Conservation (phyloP, 139 green algal species). For the Astrephomene gubernaculifera region DNA sequence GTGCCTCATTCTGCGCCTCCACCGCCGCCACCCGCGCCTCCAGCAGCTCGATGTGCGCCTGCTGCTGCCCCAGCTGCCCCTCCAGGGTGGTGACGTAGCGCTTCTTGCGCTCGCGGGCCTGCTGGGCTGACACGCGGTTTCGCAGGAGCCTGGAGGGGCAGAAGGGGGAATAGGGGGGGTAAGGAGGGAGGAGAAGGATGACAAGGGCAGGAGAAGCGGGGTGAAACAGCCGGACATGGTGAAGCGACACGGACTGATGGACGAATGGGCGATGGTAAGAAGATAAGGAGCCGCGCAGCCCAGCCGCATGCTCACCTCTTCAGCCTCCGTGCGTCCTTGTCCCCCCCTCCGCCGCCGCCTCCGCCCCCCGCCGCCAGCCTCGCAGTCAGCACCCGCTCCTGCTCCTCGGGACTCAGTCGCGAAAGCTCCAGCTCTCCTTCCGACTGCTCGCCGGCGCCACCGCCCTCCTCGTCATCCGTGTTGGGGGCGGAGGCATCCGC, state of each 20-base stretch:
- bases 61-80: slow-evolving; percentile 54
- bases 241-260: too few relatives aligned
- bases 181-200: neutral
- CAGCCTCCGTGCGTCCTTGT: slow-evolving; percentile 46
- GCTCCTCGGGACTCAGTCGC: slow-evolving; percentile 23
- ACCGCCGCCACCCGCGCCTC: slow-evolving; percentile 13
- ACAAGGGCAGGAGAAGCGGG: too few relatives aligned
- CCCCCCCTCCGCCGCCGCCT: slow-evolving; percentile 40
- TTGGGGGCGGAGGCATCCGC: neutral
- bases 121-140: slow-evolving; percentile 89
- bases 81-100: slow-evolving; percentile 79
- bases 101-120: slow-evolving; percentile 90
- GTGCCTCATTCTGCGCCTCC: slow-evolving; percentile 39
- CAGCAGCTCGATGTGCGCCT: slow-evolving; percentile 17
- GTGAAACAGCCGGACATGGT: too few relatives aligned
- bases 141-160: slow-evolving; percentile 74
- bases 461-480: slow-evolving; percentile 44
- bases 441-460: slow-evolving; percentile 43
- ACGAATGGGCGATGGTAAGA: too few relatives aligned
- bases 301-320: slow-evolving; percentile 37
- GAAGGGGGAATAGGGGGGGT: neutral
- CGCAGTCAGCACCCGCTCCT: slow-evolving; percentile 10
- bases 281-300: too few relatives aligned
- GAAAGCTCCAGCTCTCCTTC: slow-evolving; percentile 33
- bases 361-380: neutral